Evolutionary conservation across 148 eudicot genomes (phyloP), one percentile per base, ranked within the genome.

Genomic region (Beta vulgaris): DNA sequence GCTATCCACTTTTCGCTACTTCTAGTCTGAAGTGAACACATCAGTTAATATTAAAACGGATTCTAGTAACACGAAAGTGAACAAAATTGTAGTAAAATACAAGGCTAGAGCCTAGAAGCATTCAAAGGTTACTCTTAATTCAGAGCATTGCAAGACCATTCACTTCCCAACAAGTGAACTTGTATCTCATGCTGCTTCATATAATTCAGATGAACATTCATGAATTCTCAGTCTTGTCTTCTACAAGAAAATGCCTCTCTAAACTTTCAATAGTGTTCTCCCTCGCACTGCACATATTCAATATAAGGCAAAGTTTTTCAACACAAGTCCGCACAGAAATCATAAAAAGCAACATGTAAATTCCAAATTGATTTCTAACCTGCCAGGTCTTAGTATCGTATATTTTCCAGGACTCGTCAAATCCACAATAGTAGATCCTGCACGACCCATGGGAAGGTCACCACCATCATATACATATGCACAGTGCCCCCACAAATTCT

Each of bases 371-470:
- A 32, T 49, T 21, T n/a, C 82, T 75, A 83, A 95, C 99, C 99
- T 92, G 71, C 99, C 97, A 35, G 88, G 82, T 76, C 99, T 86
- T 55, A 90, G 78, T 62, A 95, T 95, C 86, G 82, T 89, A 79
- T 86, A 92, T 43, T 62, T 79, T 64, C 99, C 92, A 11, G 82
- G 81, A 74, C n/a, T 71, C 5, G 90, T 86, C 76, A 95, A 88
- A 74, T 87, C 93, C 58, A 95, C 97, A 34, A 95, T 78, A 1
- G 96, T 95, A 74, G 97, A 95, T 82, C 99, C 97, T 32, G 97
- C 97, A 34, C 90, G 94, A 31, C 94, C 96, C n/a, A 80, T 82
- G 57, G 99, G 97, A 80, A 95, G 93, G 42, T 74, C 79, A 26
- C 98, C 94, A 57, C 90, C 96, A 82, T 95, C 88, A 80, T 84